These are phyloP conservation scores for Chlorella vulgaris DNA, from an alignment of 139 green algal genomes.

Conservation along the genomic window DNA sequence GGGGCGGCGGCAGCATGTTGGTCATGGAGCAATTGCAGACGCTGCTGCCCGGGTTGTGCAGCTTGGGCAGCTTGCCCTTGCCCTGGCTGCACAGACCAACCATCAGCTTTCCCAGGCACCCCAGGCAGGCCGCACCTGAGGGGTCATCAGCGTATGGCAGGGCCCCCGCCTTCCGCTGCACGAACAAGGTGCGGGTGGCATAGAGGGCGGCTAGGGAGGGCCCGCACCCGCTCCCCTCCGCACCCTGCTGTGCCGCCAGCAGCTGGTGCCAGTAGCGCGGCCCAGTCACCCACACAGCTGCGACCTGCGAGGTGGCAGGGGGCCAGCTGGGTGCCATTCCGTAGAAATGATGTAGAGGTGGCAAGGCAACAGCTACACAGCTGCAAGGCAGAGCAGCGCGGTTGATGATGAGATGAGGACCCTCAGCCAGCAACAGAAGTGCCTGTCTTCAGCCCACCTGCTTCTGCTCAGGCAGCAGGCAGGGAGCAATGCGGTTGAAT, in stretches of 20 bases:
- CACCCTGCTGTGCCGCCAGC: conserved; percentile 11
- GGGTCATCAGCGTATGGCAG: conserved; percentile 75
- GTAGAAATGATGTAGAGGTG: no score
- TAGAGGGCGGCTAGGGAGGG: conserved; percentile 41
- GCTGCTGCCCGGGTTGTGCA: no score
- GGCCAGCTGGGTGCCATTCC: no score
- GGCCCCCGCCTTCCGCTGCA: conserved; percentile 74
- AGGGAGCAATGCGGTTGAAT: conserved; percentile 60
- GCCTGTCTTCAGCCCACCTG: conserved; percentile 29
- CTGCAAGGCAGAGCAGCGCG: background rate
- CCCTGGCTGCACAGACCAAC: no score
- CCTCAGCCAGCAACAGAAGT: background rate
- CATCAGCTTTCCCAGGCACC: no score
- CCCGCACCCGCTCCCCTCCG: background rate
- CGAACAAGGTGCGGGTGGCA: conserved; percentile 57
- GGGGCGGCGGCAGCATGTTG: background rate
- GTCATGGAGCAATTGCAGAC: no score
- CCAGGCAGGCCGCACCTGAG: background rate
- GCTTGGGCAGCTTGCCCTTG: no score
- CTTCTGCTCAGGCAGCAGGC: conserved; percentile 75
- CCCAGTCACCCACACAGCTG: conserved; percentile 60
- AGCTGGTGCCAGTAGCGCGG: conserved; percentile 78
- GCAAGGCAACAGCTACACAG: no score
- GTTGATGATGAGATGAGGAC: background rate
- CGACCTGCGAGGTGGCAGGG: conserved; percentile 38